Percentiles rank a stretch among this genome's conserved stretches.
These are phyloP conservation scores for Trametes punicea DNA, from an alignment of 768 basidiomycete genomes.

Conservation along the genomic window DNA sequence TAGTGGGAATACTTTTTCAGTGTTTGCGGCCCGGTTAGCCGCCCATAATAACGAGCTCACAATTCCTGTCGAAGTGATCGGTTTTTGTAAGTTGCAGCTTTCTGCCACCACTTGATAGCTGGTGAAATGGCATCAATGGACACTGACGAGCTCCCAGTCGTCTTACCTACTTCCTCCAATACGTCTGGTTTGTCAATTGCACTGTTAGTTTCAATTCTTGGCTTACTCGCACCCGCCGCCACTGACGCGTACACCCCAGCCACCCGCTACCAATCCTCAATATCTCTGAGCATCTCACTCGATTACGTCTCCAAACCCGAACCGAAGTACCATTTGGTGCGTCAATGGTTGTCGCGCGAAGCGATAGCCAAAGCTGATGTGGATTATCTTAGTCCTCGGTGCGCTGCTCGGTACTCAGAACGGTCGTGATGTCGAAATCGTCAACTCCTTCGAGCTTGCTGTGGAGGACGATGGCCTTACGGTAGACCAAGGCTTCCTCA, in stretches of 20 bases:
- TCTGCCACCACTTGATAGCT: no score
- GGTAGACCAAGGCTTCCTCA: slow-evolving; percentile 81
- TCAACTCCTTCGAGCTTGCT: slow-evolving; percentile 93
- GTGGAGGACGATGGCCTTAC: slow-evolving; percentile 51
- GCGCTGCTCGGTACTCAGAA: slow-evolving; percentile 92
- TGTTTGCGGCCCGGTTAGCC: no score
- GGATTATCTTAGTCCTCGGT: slow-evolving; percentile 67
- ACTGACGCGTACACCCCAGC: slow-evolving; percentile 41
- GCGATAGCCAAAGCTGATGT: not conserved
- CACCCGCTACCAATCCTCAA: slow-evolving; percentile 96
- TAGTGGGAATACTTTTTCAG: slow-evolving; percentile 23
- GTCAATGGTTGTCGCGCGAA: slow-evolving; percentile 15
- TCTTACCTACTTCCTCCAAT: slow-evolving; percentile 60
- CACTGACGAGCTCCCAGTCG: slow-evolving; percentile 72
- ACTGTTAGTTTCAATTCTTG: slow-evolving; percentile 46
- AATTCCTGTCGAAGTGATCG: no score
- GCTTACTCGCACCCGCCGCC: slow-evolving; percentile 9
- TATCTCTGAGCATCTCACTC: slow-evolving; percentile 92
- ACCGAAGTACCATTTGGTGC: slow-evolving; percentile 62
- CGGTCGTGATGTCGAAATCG: slow-evolving; percentile 94
- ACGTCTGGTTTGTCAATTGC: slow-evolving; percentile 73
- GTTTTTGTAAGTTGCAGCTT: slow-evolving; percentile 40
- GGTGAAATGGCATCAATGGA: slow-evolving; percentile 60
- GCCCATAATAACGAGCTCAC: no score
- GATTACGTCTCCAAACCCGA: slow-evolving; percentile 72